Evolutionary conservation across 2,329 filamentous ascomycete genomes (phyloP), one percentile per base, ranked within the genome.

Genomic region (Aspergillus sp.): DNA sequence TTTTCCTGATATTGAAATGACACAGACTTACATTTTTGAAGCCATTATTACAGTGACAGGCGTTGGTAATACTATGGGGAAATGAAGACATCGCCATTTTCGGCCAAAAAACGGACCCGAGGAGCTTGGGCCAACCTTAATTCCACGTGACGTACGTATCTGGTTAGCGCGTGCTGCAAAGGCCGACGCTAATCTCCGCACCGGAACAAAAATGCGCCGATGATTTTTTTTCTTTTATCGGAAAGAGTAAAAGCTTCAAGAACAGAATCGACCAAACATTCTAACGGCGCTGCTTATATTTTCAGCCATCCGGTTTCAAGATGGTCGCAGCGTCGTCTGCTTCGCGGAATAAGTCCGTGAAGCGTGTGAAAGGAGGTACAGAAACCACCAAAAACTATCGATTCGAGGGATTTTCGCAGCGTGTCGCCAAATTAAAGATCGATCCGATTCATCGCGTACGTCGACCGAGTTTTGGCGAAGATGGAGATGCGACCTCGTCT

Each of bases 391-490:
- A 88, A 62, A 86, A 88, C 41, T 88, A 96, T 70, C 80, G 88
- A 64, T 97, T 89, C 81, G 86, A 96, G 70, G 85, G 88, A 50
- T 97, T 97, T 70, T 88, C 85, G 47, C 81, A 85, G 62, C 93
- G 94, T 67, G 88, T 97, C 65, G 82, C 88, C 51, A 93, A 90
- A 66, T 80, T 97, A 61, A 93, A 88, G 69, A 85, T 98, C 70
- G 91, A 98, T 60, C 93, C 93, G 37, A 79, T 98, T 55, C 89
- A 93, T 67, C 85, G 85, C 70, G 86, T 94, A 58, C 88, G 90
- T 68, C 85, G 86, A 33, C 64, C 64, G 81, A 94, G 71, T 83
- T 82, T 93, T 71, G 86, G 90, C 49, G 81, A 85, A 73, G 85
- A 90, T 66, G 75, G 85, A 59, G 81, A 83, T 47, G 77, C 83